phyloP scores from a whole-genome alignment of 768 basidiomycete genomes.

The Lactifluus hygrophoroides region DNA sequence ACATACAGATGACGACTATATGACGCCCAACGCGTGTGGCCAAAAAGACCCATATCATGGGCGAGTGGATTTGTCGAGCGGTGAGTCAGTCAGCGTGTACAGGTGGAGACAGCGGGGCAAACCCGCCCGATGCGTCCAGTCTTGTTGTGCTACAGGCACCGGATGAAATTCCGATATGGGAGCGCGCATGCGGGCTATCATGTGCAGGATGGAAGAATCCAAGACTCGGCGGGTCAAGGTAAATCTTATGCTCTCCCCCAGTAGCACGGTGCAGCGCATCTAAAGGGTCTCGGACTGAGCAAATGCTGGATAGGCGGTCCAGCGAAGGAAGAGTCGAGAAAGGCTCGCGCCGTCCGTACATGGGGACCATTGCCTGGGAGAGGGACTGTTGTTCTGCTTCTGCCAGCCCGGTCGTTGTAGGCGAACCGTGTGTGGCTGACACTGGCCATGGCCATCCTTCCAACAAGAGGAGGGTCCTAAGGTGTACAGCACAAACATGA shows the following conservation, averaged over 20 bases:
- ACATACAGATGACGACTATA: too few relatives aligned
- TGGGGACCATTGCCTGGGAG: constrained; percentile 74
- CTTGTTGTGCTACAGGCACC: constrained; percentile 71
- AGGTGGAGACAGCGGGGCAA: constrained; percentile 73
- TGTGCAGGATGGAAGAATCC: too few relatives aligned
- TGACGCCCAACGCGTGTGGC: too few relatives aligned
- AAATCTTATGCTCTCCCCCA: constrained; percentile 55
- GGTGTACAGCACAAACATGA: too few relatives aligned
- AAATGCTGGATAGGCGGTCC: constrained; percentile 61
- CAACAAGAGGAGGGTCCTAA: too few relatives aligned
- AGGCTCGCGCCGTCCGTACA: constrained; percentile 54
- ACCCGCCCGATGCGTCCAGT: constrained; percentile 60
- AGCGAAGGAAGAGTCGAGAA: constrained; percentile 62
- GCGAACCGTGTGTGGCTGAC: too few relatives aligned
- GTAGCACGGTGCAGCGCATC: constrained; percentile 61
- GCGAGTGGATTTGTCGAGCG: constrained; percentile 42
- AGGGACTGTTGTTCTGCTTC: too few relatives aligned
- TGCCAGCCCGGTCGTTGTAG: too few relatives aligned
- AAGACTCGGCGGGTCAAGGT: background rate
- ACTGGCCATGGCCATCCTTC: too few relatives aligned
- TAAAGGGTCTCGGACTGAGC: constrained; percentile 65
- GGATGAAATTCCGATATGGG: constrained; percentile 35
- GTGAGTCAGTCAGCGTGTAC: constrained; percentile 58
- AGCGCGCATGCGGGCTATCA: background rate
- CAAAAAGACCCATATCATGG: too few relatives aligned